These are phyloP conservation scores for Pleurotus citrinopileatus DNA, from an alignment of 768 basidiomycete species.

Conservation along the genomic window DNA sequence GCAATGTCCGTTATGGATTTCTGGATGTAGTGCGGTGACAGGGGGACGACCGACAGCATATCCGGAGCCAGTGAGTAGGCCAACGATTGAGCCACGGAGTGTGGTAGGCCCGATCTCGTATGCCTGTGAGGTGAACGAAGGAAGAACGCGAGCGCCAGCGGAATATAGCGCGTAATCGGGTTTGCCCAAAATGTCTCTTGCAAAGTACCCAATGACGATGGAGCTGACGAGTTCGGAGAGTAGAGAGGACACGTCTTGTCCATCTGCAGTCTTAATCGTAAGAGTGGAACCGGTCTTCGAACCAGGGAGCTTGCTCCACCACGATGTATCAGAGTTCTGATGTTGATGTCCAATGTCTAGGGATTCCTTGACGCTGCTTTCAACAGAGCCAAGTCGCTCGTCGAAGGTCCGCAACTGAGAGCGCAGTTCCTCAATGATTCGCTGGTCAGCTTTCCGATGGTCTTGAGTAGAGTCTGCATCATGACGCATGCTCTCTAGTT, in stretches of 20 bases:
- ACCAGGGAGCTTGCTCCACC: conserved; percentile 69
- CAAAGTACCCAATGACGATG: conserved; percentile 61
- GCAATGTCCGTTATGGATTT: conserved; percentile 79
- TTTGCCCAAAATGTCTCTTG: conserved; percentile 76
- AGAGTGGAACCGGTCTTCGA: conserved; percentile 38
- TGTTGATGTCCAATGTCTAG: conserved; percentile 59
- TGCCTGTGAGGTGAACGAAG: conserved; percentile 79
- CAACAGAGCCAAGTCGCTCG: conserved; percentile 57
- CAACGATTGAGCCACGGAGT: conserved; percentile 44
- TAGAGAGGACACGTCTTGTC: conserved; percentile 65
- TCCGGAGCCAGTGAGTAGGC: conserved; percentile 60
- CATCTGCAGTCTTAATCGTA: conserved; percentile 71
- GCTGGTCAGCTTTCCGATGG: neutral
- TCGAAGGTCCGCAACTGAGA: conserved; percentile 55
- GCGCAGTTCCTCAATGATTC: conserved; percentile 55
- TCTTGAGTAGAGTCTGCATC: neutral
- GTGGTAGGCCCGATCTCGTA: conserved; percentile 60
- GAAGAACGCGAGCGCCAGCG: conserved; percentile 77
- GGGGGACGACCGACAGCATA: conserved; percentile 76
- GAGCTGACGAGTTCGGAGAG: conserved; percentile 76
- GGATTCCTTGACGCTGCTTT: conserved; percentile 67
- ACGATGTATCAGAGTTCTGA: conserved; percentile 40
- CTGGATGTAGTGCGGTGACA: conserved; percentile 84
- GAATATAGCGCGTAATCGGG: conserved; percentile 87
- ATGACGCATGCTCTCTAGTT: neutral